Evolutionary conservation across 345 rosid genomes (phyloP).

Genomic region (Eucalyptus cloeziana): DNA sequence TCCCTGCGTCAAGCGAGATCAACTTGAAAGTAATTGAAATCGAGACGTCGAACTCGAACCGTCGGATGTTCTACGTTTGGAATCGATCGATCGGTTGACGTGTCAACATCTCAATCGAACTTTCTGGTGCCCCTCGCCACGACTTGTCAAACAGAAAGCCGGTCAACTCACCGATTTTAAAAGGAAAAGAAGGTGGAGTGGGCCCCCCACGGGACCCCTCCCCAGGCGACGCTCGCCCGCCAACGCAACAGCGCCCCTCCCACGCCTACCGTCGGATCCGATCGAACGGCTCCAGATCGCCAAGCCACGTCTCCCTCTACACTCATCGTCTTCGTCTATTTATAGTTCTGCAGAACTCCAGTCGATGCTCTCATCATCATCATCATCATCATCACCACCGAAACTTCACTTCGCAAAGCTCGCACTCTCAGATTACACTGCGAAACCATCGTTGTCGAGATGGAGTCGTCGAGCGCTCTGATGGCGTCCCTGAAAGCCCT

Average conservation of each 20-base stretch:
- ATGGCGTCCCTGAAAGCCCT: slow-evolving; percentile 5
- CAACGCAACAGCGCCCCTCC: background rate
- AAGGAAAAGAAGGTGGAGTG: background rate
- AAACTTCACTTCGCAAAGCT: background rate
- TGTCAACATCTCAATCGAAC: background rate
- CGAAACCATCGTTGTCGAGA: background rate
- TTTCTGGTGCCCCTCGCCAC: background rate
- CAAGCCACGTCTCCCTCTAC: background rate
- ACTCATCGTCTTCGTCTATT: background rate
- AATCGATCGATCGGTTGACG: background rate
- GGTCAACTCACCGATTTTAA: background rate
- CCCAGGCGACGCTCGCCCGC: background rate
- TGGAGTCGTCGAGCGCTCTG: background rate
- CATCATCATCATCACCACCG: background rate
- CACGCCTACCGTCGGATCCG: background rate
- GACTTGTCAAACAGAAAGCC: background rate
- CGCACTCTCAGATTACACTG: background rate
- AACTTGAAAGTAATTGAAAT: background rate
- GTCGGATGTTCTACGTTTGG: background rate
- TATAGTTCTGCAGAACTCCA: background rate
- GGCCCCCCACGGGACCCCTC: background rate
- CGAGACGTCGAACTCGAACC: background rate
- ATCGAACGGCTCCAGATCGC: background rate
- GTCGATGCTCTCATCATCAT: background rate
- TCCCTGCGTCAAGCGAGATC: background rate